Conservation (phyloP, 2,329 filamentous ascomycete species). For the Calonectria honghensis region DNA sequence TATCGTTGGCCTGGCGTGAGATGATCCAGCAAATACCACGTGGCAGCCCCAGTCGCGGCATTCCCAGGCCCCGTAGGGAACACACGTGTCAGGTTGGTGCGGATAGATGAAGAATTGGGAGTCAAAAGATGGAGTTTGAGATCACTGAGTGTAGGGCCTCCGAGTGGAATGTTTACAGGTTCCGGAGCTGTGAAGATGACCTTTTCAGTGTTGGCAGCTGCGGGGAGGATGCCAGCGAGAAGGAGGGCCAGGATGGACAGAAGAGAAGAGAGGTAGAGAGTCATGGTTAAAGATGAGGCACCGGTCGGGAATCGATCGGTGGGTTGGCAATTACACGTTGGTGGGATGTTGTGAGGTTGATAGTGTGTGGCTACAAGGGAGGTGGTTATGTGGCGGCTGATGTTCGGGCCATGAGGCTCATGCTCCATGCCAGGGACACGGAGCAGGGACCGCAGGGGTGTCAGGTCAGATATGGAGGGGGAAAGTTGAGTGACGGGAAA, state of each 20-base stretch:
- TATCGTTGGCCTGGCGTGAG: constrained; percentile 85
- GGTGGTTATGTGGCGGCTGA: constrained; percentile 27
- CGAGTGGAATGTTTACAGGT: constrained; percentile 70
- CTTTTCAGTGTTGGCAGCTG: constrained; percentile 89
- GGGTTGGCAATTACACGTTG: neutral
- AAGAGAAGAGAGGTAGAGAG: neutral
- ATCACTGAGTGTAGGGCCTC: constrained; percentile 65
- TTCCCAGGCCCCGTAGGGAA: constrained; percentile 74
- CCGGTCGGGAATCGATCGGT: neutral
- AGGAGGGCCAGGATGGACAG: constrained; percentile 43
- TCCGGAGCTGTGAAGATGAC: constrained; percentile 87
- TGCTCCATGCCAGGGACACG: constrained; percentile 28
- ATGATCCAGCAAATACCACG: constrained; percentile 86
- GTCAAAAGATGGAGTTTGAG: constrained; percentile 80
- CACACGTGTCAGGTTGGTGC: constrained; percentile 78
- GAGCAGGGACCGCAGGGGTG: constrained; percentile 26
- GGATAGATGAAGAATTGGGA: constrained; percentile 72
- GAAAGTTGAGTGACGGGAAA: neutral
- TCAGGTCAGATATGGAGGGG: constrained; percentile 3
- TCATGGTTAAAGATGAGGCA: constrained; percentile 39
- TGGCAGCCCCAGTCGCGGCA: constrained; percentile 74
- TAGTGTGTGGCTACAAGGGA: neutral
- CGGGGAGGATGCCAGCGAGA: constrained; percentile 39
- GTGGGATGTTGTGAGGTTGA: constrained; percentile 20
- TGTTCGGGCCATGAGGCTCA: constrained; percentile 37